Evolutionary conservation across 2,329 filamentous ascomycete species (phyloP).

Genomic region (Talaromyces pinophilus): DNA sequence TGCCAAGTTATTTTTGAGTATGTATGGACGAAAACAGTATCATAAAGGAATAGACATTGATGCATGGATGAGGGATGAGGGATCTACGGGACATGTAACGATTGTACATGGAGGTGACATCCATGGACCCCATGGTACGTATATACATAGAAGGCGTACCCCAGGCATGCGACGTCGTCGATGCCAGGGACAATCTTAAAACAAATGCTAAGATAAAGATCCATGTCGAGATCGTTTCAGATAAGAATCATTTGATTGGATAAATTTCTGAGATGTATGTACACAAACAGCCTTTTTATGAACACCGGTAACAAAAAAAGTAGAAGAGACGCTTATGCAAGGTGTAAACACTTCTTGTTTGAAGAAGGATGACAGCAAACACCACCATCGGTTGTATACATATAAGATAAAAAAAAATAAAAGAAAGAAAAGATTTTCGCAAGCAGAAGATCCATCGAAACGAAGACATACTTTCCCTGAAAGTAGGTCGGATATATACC

Average conservation of each 20-base stretch:
- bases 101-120: neutral
- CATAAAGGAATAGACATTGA: neutral
- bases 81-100: neutral
- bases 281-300: neutral
- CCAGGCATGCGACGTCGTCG: neutral
- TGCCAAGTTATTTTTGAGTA: neutral
- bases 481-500: conserved; percentile 5
- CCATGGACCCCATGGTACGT: neutral
- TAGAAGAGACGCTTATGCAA: neutral
- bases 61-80: neutral
- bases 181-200: neutral
- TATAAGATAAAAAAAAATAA: neutral
- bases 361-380: neutral
- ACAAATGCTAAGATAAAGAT: neutral
- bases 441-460: neutral
- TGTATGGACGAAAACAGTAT: neutral
- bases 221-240: neutral
- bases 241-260: neutral
- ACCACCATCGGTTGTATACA: neutral
- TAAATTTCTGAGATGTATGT: neutral
- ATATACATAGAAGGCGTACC: neutral
- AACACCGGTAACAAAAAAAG: neutral
- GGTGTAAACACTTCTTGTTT: neutral
- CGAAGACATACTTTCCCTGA: neutral
- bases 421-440: neutral